Evolutionary conservation across 2,329 filamentous ascomycete genomes (phyloP), one percentile per base, ranked within the genome.

Genomic region (Ustilaginoidea virens): DNA sequence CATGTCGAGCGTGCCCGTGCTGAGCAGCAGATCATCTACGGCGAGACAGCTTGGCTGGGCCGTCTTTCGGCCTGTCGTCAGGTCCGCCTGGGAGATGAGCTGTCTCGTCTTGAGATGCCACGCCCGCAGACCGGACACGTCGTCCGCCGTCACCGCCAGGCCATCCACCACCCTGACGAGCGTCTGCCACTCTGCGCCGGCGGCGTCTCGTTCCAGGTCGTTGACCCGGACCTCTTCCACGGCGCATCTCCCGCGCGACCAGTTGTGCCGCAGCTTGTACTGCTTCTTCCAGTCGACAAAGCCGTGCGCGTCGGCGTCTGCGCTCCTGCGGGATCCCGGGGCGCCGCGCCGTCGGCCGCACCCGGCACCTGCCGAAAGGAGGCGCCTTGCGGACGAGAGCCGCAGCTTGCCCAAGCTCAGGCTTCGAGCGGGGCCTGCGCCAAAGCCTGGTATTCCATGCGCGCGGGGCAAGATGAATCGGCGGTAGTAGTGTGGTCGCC

Each of bases 251-350:
- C 87, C 90, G 36, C 66, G 71, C 1, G 80, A 70, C 90, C 90
- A 96, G 54, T 96, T 96, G 48, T 93, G 80, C 25, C 81, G 69
- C 28, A 94, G 61, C 44, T 78, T 82, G 53, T 92, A 96, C 43
- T 90, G 80, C 36, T 70, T 68, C 58, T 92, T 92, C 86, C 86
- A 94, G 45, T 90, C 71, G 14, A 78, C 62, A 6, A 69, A 45
- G 14, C 44, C 40, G 6, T 30, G 26, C 12, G 36, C 21, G 14
- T 29, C 26, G 14, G 19, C 25, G 10, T 30, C 28, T 7, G 33
- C 38, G 34, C 66, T 60, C 21, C 66, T 58, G 36, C 78, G 69
- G 28, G 74, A 67, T 12, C 18, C 19, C 15, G 14, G 6, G 34
- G 56, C 45, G 11, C 59, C 58, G 11, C 58, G 56, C 24, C 50